A percentile compares a stretch with the other conserved stretches of the same genome.
phyloP scores from a whole-genome alignment of 1,284 basidiomycete species.

The Jaminaea rosea region DNA sequence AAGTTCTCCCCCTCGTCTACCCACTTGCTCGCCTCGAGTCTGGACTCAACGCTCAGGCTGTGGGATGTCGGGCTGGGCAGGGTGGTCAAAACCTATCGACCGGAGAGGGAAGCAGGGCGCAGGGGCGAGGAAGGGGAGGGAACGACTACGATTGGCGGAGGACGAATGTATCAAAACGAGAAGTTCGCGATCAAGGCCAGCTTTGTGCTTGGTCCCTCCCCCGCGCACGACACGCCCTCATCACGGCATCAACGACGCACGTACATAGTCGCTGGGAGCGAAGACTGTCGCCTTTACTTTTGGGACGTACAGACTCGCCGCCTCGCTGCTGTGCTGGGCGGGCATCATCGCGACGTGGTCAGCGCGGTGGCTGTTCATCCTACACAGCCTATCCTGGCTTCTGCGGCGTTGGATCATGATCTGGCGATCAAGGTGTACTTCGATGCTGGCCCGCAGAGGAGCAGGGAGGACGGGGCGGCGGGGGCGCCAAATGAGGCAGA shows the following conservation, averaged over 20 bases:
- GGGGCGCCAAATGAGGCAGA: no score
- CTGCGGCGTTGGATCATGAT: constrained; percentile 29
- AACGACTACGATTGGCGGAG: neutral
- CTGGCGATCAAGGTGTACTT: constrained; percentile 13
- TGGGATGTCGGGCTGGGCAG: constrained; percentile 90
- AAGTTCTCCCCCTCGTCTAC: constrained; percentile 83
- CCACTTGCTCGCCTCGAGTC: constrained; percentile 76
- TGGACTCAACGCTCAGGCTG: constrained; percentile 82
- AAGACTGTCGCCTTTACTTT: constrained; percentile 75
- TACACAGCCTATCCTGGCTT: constrained; percentile 21
- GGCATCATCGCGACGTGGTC: neutral
- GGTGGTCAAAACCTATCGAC: constrained; percentile 75
- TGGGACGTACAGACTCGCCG: constrained; percentile 76
- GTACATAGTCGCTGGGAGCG: constrained; percentile 69
- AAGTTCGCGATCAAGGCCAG: constrained; percentile 55
- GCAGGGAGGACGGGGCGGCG: no score
- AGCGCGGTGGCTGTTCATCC: constrained; percentile 21
- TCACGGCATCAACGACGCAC: neutral
- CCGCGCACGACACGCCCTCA: neutral
- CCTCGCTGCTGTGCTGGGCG: neutral
- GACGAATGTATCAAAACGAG: constrained; percentile 65
- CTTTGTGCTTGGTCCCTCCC: constrained; percentile 16
- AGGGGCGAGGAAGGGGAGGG: neutral
- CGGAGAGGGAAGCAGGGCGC: neutral
- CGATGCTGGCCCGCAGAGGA: no score